Percentiles rank a stretch among this genome's conserved stretches.
Evolutionary conservation across 2,329 filamentous ascomycete genomes (phyloP).

Genomic region (Pseudonectria foliicola): DNA sequence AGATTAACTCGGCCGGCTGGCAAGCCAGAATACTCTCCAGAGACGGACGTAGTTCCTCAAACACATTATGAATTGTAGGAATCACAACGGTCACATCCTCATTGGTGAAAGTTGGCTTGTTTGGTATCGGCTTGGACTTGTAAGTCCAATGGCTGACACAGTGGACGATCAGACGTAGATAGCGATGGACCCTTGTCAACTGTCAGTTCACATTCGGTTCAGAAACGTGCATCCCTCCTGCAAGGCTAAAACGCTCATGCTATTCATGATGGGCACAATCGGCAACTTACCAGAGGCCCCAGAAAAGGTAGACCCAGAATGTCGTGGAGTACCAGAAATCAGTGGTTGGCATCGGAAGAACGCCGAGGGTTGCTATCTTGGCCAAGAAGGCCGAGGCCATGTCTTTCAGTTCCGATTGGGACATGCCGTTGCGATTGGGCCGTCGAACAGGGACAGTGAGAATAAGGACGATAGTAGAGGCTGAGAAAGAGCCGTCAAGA

Average conservation of each 20-base stretch:
- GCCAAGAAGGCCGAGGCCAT: slow-evolving; percentile 8
- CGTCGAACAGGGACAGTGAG: too few species aligned
- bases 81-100: slow-evolving; percentile 91
- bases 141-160: slow-evolving; percentile 80
- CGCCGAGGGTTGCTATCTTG: slow-evolving; percentile 11
- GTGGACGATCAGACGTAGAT: slow-evolving; percentile 78
- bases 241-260: background rate
- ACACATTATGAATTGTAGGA: slow-evolving; percentile 82
- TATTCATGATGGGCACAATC: background rate
- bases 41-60: slow-evolving; percentile 75
- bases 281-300: slow-evolving; percentile 39
- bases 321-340: slow-evolving; percentile 35
- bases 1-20: slow-evolving; percentile 63
- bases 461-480: background rate
- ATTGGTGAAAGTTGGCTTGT: slow-evolving; percentile 70
- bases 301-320: slow-evolving; percentile 41
- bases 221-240: slow-evolving; percentile 1
- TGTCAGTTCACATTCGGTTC: slow-evolving; percentile 11
- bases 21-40: slow-evolving; percentile 70
- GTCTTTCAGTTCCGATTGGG: slow-evolving; percentile 10
- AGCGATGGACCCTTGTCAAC: slow-evolving; percentile 68
- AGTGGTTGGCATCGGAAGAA: slow-evolving; percentile 15
- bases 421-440: slow-evolving; percentile 7
- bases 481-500: too few species aligned
- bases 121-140: slow-evolving; percentile 74